Percentiles rank a stretch among this genome's conserved stretches.
Conservation (phyloP, 805 yeast species). For the Kazachstania bromeliacearum region DNA sequence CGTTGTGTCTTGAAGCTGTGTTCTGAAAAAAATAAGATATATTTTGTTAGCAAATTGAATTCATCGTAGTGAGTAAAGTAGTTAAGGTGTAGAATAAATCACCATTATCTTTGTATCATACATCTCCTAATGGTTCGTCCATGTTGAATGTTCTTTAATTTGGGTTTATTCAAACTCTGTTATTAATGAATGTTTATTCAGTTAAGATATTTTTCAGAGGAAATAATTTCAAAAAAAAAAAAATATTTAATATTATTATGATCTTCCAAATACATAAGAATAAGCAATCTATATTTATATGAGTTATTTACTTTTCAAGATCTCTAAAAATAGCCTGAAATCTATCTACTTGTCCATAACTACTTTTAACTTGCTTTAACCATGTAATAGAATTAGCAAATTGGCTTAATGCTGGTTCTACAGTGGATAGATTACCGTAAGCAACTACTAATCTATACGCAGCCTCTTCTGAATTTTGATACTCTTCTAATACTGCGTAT, state of each 20-base stretch:
- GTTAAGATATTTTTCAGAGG: too few relatives aligned
- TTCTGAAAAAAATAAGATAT: background rate
- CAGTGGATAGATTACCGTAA: slow-evolving; percentile 46
- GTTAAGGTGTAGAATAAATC: background rate
- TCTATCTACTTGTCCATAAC: slow-evolving; percentile 14
- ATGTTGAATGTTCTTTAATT: too few relatives aligned
- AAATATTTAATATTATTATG: too few relatives aligned
- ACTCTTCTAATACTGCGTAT: slow-evolving; percentile 24
- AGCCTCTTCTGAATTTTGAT: slow-evolving; percentile 46
- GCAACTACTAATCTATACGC: slow-evolving; percentile 56
- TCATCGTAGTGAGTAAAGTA: too few relatives aligned
- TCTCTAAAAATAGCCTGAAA: slow-evolving; percentile 13
- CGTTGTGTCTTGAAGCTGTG: slow-evolving; percentile 1
- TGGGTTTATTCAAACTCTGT: too few relatives aligned
- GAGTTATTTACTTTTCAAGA: slow-evolving; percentile 6
- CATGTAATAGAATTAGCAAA: slow-evolving; percentile 26
- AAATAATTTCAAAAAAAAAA: too few relatives aligned
- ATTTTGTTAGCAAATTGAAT: background rate
- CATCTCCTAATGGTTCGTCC: slow-evolving; percentile 1
- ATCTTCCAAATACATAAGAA: too few relatives aligned
- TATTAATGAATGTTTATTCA: too few relatives aligned
- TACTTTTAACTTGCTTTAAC: slow-evolving; percentile 18
- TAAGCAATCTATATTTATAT: too few relatives aligned
- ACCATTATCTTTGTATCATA: background rate
- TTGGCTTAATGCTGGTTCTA: slow-evolving; percentile 25